Conservation (phyloP, 768 basidiomycete genomes). For the Boletus subparvulus region DNA sequence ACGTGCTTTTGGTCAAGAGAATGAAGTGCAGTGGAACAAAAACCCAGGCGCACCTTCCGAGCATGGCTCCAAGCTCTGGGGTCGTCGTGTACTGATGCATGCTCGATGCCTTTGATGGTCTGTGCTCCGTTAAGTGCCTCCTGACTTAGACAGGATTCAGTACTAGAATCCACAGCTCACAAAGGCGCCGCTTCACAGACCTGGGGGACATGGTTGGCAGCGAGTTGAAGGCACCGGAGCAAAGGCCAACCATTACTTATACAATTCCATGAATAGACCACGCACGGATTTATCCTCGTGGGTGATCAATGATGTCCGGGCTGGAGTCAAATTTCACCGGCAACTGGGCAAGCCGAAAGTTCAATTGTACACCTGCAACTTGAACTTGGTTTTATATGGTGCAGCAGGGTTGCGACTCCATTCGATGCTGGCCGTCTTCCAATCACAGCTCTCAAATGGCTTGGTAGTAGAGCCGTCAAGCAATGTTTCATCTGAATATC, state of each 20-base stretch:
- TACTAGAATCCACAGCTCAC: neutral
- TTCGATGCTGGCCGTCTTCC: neutral
- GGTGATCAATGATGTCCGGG: neutral
- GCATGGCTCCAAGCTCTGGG: slow-evolving; percentile 56
- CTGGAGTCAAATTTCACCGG: slow-evolving; percentile 1
- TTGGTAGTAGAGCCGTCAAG: neutral
- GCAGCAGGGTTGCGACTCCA: neutral
- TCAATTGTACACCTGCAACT: neutral
- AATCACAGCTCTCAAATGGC: neutral
- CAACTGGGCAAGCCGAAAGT: neutral
- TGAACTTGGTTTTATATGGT: too few relatives aligned
- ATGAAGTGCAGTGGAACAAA: too few relatives aligned
- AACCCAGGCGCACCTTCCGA: slow-evolving; percentile 46
- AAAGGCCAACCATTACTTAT: neutral
- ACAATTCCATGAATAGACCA: neutral
- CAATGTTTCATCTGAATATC: neutral
- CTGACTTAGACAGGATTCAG: slow-evolving; percentile 3
- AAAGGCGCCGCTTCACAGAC: slow-evolving; percentile 3
- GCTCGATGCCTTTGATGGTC: slow-evolving; percentile 33
- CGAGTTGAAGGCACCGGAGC: neutral
- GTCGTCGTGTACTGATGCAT: slow-evolving; percentile 51
- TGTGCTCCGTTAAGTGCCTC: neutral
- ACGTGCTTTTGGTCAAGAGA: neutral
- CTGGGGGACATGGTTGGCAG: slow-evolving; percentile 9
- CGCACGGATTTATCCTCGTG: slow-evolving; percentile 1